Conservation (phyloP, 2,329 filamentous ascomycete species). For the Monilinia vaccinii-corymbosi region DNA sequence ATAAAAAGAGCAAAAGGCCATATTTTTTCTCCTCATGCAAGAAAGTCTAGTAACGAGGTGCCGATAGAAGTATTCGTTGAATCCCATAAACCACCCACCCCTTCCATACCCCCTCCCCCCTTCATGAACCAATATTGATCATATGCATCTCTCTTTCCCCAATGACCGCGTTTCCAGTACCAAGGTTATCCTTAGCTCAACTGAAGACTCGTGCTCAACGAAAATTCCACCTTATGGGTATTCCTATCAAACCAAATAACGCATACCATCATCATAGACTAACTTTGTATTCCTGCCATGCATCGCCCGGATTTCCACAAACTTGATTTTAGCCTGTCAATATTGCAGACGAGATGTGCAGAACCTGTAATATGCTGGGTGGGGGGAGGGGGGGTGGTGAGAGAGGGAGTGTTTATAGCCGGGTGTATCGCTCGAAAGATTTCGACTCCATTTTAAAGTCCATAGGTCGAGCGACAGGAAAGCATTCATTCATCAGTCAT, state of each 20-base stretch:
- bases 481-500: slow-evolving; percentile 30
- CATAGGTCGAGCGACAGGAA: slow-evolving; percentile 26
- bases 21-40: slow-evolving; percentile 25
- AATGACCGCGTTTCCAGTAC: slow-evolving; percentile 17
- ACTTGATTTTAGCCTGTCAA: slow-evolving; percentile 23
- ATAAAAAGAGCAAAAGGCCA: slow-evolving; percentile 28
- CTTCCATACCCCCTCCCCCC: slow-evolving; percentile 7
- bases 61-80: slow-evolving; percentile 21
- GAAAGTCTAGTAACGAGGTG: slow-evolving; percentile 28
- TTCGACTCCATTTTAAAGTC: slow-evolving; percentile 22
- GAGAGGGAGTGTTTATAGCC: slow-evolving; percentile 11
- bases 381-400: too few species aligned
- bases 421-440: slow-evolving; percentile 24
- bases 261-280: slow-evolving; percentile 26
- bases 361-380: slow-evolving; percentile 25
- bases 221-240: slow-evolving; percentile 26
- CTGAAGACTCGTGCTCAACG: slow-evolving; percentile 21
- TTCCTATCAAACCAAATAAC: slow-evolving; percentile 28
- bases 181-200: slow-evolving; percentile 19
- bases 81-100: slow-evolving; percentile 5
- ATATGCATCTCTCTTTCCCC: slow-evolving; percentile 19
- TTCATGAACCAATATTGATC: slow-evolving; percentile 18
- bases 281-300: slow-evolving; percentile 25
- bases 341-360: slow-evolving; percentile 23
- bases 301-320: slow-evolving; percentile 25